Percentiles rank a stretch among this genome's conserved stretches.
phyloP scores from a whole-genome alignment of 2,329 filamentous ascomycete species.

The Monilinia fructicola region DNA sequence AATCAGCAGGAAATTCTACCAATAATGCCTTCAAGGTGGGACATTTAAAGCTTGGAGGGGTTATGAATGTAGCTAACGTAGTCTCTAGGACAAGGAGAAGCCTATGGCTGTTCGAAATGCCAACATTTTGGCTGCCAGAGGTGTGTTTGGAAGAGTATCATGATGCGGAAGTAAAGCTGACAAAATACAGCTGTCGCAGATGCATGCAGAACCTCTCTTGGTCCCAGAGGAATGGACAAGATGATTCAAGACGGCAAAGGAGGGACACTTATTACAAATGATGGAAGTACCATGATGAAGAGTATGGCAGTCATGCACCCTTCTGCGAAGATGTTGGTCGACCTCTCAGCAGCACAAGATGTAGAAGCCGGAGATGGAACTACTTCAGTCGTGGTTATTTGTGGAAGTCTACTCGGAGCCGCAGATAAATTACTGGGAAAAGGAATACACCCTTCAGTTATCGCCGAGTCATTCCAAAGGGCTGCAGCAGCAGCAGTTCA shows the following conservation, averaged over 20 bases:
- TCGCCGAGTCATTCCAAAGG: constrained; percentile 96
- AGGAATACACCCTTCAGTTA: constrained; percentile 95
- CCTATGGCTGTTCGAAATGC: constrained; percentile 92
- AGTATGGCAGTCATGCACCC: constrained; percentile 99
- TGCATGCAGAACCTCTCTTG: constrained; percentile 90
- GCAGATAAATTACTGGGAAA: constrained; percentile 89
- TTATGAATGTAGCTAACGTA: constrained; percentile 33
- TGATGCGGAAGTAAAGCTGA: constrained; percentile 33
- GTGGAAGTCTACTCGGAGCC: constrained; percentile 88
- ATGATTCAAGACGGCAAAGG: constrained; percentile 71
- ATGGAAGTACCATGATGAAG: constrained; percentile 98
- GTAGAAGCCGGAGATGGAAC: constrained; percentile 98
- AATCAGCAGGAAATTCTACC: constrained; percentile 46
- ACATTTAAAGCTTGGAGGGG: constrained; percentile 32
- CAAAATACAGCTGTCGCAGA: constrained; percentile 77
- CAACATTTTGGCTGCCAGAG: constrained; percentile 96
- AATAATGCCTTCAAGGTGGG: constrained; percentile 63
- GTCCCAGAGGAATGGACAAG: constrained; percentile 37
- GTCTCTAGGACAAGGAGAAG: constrained; percentile 81
- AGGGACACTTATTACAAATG: constrained; percentile 98
- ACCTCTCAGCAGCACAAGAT: constrained; percentile 94
- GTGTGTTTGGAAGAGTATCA: constrained; percentile 49
- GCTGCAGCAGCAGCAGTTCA: constrained; percentile 86
- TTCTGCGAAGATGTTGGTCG: constrained; percentile 98
- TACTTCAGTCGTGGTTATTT: constrained; percentile 97